Conservation (phyloP, 2,329 filamentous ascomycete species). For the Calonectria leucothoes region DNA sequence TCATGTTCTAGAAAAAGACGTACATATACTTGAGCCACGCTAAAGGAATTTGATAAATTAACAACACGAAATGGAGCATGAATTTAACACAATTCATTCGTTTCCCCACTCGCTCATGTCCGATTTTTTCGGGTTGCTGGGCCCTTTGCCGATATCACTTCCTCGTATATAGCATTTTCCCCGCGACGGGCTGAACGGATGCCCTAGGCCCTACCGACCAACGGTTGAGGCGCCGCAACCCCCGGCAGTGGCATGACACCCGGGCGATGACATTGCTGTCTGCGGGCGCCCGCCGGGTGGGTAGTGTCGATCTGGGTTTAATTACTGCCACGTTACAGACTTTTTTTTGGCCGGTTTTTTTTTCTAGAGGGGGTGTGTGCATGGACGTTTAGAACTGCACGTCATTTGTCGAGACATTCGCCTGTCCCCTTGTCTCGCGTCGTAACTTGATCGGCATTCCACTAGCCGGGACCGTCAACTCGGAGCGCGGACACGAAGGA, state of each 20-base stretch:
- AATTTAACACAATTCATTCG: background rate
- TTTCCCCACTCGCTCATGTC: background rate
- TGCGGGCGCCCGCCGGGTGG: background rate
- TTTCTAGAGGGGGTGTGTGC: background rate
- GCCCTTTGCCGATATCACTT: background rate
- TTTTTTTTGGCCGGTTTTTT: background rate
- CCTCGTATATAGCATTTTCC: conserved; percentile 3
- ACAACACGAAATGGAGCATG: too few relatives aligned
- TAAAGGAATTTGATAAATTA: background rate
- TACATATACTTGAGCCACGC: background rate
- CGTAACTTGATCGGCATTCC: background rate
- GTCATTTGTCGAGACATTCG: conserved; percentile 4
- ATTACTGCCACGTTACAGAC: conserved; percentile 3
- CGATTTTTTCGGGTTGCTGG: background rate
- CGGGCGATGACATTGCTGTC: background rate
- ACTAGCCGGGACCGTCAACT: background rate
- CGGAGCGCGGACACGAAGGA: background rate
- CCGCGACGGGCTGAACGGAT: background rate
- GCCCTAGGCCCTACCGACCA: background rate
- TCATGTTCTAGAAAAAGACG: background rate
- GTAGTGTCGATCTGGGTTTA: background rate
- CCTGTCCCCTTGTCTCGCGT: background rate
- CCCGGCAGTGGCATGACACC: background rate
- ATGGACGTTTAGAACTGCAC: background rate
- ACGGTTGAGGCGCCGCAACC: background rate